These are phyloP conservation scores for Euphorbia peplus DNA, from an alignment of 345 rosid genomes.

Conservation along the genomic window DNA sequence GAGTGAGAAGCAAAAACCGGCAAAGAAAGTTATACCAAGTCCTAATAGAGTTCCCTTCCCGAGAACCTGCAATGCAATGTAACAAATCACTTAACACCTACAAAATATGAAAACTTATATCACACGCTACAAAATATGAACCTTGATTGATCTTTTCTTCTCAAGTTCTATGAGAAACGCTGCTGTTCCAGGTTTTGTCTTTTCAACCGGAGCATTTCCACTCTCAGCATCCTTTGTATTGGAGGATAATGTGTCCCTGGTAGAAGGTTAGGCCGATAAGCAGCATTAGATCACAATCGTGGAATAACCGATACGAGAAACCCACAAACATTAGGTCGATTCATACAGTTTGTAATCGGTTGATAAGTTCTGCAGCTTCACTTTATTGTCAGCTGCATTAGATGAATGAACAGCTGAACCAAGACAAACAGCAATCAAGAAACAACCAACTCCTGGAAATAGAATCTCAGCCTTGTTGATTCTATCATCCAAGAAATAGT, in stretches of 20 bases:
- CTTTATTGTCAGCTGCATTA: slow-evolving; percentile 67
- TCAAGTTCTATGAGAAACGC: slow-evolving; percentile 63
- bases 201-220: slow-evolving; percentile 27
- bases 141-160: slow-evolving; percentile 76
- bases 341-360: slow-evolving; percentile 25
- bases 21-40: slow-evolving; percentile 62
- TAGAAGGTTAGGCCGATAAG: slow-evolving; percentile 4
- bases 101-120: background rate
- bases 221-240: slow-evolving; percentile 32
- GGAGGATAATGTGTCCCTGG: slow-evolving; percentile 31
- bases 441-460: slow-evolving; percentile 83
- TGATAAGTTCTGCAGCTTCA: slow-evolving; percentile 45
- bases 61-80: slow-evolving; percentile 48
- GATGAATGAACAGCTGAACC: slow-evolving; percentile 80
- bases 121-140: slow-evolving; percentile 15
- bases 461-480: slow-evolving; percentile 79
- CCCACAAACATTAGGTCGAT: slow-evolving; percentile 25
- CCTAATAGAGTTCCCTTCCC: slow-evolving; percentile 70
- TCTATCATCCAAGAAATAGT: slow-evolving; percentile 79
- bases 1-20: slow-evolving; percentile 75
- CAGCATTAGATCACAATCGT: background rate
- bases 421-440: slow-evolving; percentile 75
- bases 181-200: slow-evolving; percentile 59
- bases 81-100: background rate
- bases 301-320: background rate